Conservation (phyloP, 768 basidiomycete species). For the Leccinum uliginosum region DNA sequence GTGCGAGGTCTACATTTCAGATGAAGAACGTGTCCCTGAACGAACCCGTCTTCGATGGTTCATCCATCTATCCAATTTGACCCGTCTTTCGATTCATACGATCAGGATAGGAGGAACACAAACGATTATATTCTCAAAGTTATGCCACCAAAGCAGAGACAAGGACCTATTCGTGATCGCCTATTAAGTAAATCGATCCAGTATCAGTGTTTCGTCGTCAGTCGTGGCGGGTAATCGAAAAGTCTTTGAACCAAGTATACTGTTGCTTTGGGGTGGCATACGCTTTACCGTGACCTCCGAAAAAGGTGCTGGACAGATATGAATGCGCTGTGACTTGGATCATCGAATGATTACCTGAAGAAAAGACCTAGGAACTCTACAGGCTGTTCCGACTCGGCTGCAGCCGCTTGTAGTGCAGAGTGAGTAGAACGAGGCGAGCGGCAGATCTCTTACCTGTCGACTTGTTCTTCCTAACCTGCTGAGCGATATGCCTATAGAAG, state of each 20-base stretch:
- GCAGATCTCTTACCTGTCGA: conserved; percentile 7
- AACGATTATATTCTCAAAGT: neutral
- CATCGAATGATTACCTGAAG: conserved; percentile 56
- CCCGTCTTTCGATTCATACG: neutral
- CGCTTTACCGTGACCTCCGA: conserved; percentile 64
- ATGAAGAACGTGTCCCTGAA: no score
- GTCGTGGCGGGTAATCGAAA: conserved; percentile 40
- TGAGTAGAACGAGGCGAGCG: neutral
- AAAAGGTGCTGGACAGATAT: conserved; percentile 55
- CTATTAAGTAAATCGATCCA: neutral
- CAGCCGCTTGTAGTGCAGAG: neutral
- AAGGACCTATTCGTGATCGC: neutral
- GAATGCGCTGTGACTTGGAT: neutral
- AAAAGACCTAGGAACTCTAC: conserved; percentile 56
- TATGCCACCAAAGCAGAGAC: neutral
- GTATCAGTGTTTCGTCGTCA: conserved; percentile 1
- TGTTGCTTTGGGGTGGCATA: conserved; percentile 75
- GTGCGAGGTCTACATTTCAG: neutral
- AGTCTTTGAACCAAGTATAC: conserved; percentile 73
- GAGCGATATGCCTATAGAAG: conserved; percentile 50
- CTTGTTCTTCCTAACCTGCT: neutral
- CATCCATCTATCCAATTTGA: neutral
- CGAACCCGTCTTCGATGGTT: no score
- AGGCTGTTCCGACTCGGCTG: neutral
- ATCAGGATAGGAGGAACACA: neutral